Percentiles rank a stretch among this genome's conserved stretches.
Evolutionary conservation across 805 yeast species (phyloP).

Genomic region (Schwanniomyces yamadae): DNA sequence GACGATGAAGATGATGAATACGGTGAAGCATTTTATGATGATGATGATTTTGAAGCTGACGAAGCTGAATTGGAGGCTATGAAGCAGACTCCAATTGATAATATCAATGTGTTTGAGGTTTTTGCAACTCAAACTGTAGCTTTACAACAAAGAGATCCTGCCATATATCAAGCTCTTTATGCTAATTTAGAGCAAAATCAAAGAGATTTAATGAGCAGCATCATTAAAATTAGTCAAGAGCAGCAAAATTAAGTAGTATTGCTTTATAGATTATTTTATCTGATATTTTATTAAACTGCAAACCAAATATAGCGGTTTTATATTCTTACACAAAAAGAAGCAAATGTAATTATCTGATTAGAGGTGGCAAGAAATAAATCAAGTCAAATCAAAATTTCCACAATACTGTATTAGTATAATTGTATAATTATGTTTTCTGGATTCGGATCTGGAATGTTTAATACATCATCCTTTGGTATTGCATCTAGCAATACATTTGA

Average conservation of each 20-base stretch:
- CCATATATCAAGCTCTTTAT: conserved; percentile 49
- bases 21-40: conserved; percentile 29
- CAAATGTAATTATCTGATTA: too few relatives aligned
- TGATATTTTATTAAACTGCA: too few relatives aligned
- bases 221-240: conserved; percentile 23
- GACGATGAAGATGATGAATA: conserved; percentile 31
- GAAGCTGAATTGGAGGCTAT: conserved; percentile 83
- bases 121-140: conserved; percentile 55
- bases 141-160: conserved; percentile 48
- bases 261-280: conserved; percentile 1
- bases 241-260: conserved; percentile 7
- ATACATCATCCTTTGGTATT: conserved; percentile 28
- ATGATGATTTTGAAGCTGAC: conserved; percentile 48
- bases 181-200: conserved; percentile 38
- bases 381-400: neutral
- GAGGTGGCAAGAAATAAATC: conserved; percentile 1
- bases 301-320: neutral
- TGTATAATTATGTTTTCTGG: conserved; percentile 37
- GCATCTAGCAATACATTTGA: conserved; percentile 53
- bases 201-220: conserved; percentile 28
- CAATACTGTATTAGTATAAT: too few relatives aligned
- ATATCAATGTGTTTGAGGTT: conserved; percentile 65
- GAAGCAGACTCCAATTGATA: conserved; percentile 76
- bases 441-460: conserved; percentile 40
- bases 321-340: conserved; percentile 1